A percentile compares a stretch with the other conserved stretches of the same genome.
Evolutionary conservation across 305 asterid species (phyloP).

Genomic region (Salvia sclarea): DNA sequence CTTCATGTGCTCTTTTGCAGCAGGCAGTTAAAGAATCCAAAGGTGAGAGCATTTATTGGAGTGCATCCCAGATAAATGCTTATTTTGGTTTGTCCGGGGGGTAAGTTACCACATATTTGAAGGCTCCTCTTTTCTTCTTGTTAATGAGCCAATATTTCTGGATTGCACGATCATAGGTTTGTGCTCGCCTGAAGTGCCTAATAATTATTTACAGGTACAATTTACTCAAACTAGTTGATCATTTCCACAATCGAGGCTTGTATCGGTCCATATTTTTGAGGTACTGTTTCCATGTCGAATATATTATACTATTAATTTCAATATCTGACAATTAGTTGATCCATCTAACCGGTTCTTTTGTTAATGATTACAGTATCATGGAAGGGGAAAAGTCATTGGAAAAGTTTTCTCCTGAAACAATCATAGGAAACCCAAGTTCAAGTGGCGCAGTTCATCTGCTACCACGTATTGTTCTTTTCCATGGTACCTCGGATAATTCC

Average conservation of each 20-base stretch:
- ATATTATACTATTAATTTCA: neutral
- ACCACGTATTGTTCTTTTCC: constrained; percentile 74
- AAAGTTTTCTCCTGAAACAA: constrained; percentile 79
- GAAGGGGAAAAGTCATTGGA: constrained; percentile 84
- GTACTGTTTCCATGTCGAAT: constrained; percentile 36
- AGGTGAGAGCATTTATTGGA: constrained; percentile 75
- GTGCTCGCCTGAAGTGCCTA: constrained; percentile 19
- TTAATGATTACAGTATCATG: constrained; percentile 68
- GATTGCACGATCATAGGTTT: constrained; percentile 13
- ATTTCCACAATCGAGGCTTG: constrained; percentile 86
- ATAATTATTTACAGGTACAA: constrained; percentile 64
- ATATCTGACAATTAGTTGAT: constrained; percentile 14
- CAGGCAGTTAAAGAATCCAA: constrained; percentile 85
- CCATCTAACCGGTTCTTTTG: neutral
- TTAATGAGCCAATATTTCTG: constrained; percentile 25
- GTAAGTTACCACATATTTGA: constrained; percentile 46
- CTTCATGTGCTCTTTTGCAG: constrained; percentile 81
- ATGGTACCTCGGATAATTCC: constrained; percentile 82
- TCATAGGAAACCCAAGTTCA: constrained; percentile 51
- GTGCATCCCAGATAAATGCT: constrained; percentile 80
- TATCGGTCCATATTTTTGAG: constrained; percentile 90
- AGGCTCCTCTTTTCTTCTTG: constrained; percentile 25
- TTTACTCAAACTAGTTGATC: constrained; percentile 78
- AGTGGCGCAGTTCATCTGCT: constrained; percentile 51
- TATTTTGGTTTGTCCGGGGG: constrained; percentile 98